phyloP scores from a whole-genome alignment of 495 filamentous ascomycete species.

The Trypethelium eluteriae region DNA sequence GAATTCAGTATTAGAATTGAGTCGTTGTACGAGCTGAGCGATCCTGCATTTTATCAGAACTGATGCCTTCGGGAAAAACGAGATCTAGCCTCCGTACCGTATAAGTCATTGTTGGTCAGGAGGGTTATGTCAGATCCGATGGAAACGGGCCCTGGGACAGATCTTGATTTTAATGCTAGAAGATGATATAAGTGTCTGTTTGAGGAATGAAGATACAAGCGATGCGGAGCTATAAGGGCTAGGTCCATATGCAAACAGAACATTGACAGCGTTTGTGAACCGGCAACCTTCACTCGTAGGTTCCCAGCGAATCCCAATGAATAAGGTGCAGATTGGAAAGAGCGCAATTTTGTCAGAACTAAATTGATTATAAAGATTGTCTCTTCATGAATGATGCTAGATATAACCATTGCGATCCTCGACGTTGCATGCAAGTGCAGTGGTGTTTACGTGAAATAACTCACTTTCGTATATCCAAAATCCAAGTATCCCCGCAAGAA shows the following conservation, averaged over 20 bases:
- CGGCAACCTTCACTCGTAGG: no score
- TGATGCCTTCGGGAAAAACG: not conserved
- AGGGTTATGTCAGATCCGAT: not conserved
- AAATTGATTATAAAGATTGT: no score
- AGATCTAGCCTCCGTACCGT: not conserved
- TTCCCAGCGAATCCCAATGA: no score
- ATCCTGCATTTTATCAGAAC: not conserved
- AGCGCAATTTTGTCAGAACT: not conserved
- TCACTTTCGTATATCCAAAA: slow-evolving; percentile 10
- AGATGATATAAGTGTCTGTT: not conserved
- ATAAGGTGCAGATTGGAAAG: not conserved
- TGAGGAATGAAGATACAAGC: not conserved
- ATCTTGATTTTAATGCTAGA: not conserved
- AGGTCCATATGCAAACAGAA: not conserved
- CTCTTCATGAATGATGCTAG: no score
- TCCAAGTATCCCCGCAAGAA: slow-evolving; percentile 10
- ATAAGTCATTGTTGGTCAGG: slow-evolving; percentile 2
- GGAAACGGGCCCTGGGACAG: not conserved
- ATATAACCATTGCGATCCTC: no score
- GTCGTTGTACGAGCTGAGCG: not conserved
- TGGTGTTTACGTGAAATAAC: not conserved
- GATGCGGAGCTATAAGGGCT: not conserved
- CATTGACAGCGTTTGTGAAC: no score
- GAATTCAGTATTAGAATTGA: not conserved
- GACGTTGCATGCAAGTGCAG: not conserved